These are phyloP conservation scores for Glycyrrhiza uralensis DNA, from an alignment of 306 rosid species.

Conservation along the genomic window DNA sequence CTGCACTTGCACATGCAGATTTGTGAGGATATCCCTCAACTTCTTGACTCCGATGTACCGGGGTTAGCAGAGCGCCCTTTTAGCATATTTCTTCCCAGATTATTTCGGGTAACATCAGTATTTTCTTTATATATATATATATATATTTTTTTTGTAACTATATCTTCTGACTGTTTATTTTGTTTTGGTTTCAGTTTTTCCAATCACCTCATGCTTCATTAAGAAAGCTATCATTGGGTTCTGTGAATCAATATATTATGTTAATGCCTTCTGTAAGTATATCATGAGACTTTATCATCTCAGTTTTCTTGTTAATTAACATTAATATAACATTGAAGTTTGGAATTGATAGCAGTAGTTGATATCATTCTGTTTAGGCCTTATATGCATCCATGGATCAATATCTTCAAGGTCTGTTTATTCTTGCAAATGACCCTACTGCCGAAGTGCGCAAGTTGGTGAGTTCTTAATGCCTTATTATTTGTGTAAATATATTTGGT, in stretches of 20 bases:
- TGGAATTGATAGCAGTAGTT: conserved; percentile 13
- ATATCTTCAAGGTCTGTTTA: conserved; percentile 92
- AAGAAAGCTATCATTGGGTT: conserved; percentile 89
- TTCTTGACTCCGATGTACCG: conserved; percentile 85
- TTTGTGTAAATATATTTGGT: conserved; percentile 9
- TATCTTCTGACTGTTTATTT: background rate
- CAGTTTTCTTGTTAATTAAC: conserved; percentile 19
- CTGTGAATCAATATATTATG: conserved; percentile 93
- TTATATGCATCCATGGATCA: conserved; percentile 75
- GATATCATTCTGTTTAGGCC: conserved; percentile 51
- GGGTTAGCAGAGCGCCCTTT: conserved; percentile 98
- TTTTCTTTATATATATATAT: background rate
- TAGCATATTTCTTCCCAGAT: conserved; percentile 78
- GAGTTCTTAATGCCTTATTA: conserved; percentile 24
- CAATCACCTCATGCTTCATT: conserved; percentile 86
- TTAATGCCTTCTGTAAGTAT: conserved; percentile 92
- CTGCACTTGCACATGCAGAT: conserved; percentile 45
- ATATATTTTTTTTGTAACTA: background rate
- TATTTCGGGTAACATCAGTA: conserved; percentile 58
- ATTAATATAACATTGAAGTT: conserved; percentile 20
- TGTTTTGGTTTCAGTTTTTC: conserved; percentile 61
- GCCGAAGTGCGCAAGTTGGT: conserved; percentile 96
- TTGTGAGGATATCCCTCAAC: conserved; percentile 97
- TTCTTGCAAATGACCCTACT: conserved; percentile 72
- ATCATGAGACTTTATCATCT: conserved; percentile 7